phyloP scores from a whole-genome alignment of 208 protist species.

The Trypanosoma caninum region DNA sequence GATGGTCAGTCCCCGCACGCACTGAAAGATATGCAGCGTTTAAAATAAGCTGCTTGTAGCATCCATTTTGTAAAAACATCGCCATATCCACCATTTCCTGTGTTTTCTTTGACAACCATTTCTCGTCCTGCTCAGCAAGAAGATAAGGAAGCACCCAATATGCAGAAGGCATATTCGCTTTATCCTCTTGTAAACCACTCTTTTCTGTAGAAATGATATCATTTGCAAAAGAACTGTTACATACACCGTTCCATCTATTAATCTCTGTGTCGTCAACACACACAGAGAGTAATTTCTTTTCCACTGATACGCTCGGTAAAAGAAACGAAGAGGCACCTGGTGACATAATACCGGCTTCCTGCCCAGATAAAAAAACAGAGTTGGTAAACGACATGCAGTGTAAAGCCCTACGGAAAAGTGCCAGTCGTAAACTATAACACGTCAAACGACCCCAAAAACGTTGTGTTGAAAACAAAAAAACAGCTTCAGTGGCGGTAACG shows the following conservation, averaged over 20 bases:
- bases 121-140: constrained; percentile 17
- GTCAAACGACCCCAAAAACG: constrained; percentile 11
- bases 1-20: constrained; percentile 9
- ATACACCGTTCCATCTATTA: neutral
- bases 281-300: neutral
- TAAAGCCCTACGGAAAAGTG: constrained; percentile 18
- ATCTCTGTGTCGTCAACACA: neutral
- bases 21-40: constrained; percentile 25
- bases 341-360: neutral
- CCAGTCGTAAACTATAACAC: constrained; percentile 18
- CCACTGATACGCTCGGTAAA: neutral
- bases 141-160: constrained; percentile 20
- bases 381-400: constrained; percentile 8
- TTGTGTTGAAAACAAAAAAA: neutral
- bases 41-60: constrained; percentile 26
- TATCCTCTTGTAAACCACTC: neutral
- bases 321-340: neutral
- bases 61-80: constrained; percentile 13
- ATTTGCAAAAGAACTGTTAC: neutral
- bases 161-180: neutral
- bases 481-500: constrained; percentile 3
- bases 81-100: constrained; percentile 20
- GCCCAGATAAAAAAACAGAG: constrained; percentile 2
- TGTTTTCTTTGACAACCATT: constrained; percentile 16
- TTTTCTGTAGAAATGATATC: constrained; percentile 5